Evolutionary conservation across 2,329 filamentous ascomycete species (phyloP).

Genomic region (Trichophyton equinum): DNA sequence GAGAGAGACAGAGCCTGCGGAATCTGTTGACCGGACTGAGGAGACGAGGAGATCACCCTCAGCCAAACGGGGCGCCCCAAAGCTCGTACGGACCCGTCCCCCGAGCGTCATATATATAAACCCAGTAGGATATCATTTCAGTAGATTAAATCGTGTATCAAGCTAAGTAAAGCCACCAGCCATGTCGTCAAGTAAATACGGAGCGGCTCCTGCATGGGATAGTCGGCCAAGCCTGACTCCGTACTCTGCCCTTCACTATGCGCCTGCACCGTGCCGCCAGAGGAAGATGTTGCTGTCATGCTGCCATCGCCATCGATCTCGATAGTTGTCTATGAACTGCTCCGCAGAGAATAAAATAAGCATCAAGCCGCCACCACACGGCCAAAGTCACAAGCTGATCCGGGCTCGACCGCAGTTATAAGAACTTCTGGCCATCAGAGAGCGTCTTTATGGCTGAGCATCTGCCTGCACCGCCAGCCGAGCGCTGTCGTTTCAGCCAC

Average conservation of each 20-base stretch:
- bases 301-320: no score
- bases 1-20: no score
- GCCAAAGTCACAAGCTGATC: no score
- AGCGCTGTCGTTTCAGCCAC: neutral
- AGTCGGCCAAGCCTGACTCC: neutral
- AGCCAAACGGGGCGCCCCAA: neutral
- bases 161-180: neutral
- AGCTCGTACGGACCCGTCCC: neutral
- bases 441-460: neutral
- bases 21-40: neutral
- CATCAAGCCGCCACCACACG: no score
- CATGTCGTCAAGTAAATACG: neutral
- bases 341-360: no score
- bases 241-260: neutral
- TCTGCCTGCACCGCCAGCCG: neutral
- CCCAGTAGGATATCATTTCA: neutral
- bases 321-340: no score
- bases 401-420: no score
- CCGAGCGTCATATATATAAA: neutral
- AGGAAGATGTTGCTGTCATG: no score
- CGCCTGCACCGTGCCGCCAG: no score
- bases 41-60: neutral
- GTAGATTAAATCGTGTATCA: neutral
- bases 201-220: neutral
- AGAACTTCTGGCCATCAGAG: neutral